Conservation (phyloP, 106 monocot species). For the Narthecium ossifragum region DNA sequence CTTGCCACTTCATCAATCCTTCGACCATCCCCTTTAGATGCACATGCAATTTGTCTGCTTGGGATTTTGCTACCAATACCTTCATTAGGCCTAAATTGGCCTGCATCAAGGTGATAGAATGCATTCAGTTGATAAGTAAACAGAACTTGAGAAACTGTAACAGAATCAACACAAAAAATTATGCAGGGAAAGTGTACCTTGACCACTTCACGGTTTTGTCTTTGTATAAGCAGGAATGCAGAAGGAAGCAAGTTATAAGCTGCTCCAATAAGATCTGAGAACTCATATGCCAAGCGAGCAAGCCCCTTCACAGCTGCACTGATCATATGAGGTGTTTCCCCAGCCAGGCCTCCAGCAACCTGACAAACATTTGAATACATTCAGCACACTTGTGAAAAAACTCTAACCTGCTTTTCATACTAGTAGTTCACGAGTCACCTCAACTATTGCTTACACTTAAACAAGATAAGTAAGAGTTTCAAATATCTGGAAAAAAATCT, state of each 20-base stretch:
- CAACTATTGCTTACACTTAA: neutral
- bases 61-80: constrained; percentile 86
- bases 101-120: constrained; percentile 22
- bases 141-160: neutral
- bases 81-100: constrained; percentile 93
- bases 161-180: neutral
- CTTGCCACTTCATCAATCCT: constrained; percentile 81
- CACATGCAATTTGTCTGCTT: constrained; percentile 53
- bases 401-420: neutral
- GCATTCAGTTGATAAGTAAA: neutral
- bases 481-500: too few relatives aligned
- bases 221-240: constrained; percentile 74
- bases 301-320: constrained; percentile 91
- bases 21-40: constrained; percentile 74
- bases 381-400: too few relatives aligned
- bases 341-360: constrained; percentile 66
- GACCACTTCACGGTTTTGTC: constrained; percentile 79
- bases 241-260: constrained; percentile 89
- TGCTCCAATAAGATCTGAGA: constrained; percentile 82
- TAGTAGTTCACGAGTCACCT: neutral
- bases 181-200: constrained; percentile 39
- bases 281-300: constrained; percentile 92
- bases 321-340: constrained; percentile 79
- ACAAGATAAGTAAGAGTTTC: neutral
- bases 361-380: too few relatives aligned